phyloP scores from a whole-genome alignment of 257 asterid genomes.

The Solanum sparsipilum region DNA sequence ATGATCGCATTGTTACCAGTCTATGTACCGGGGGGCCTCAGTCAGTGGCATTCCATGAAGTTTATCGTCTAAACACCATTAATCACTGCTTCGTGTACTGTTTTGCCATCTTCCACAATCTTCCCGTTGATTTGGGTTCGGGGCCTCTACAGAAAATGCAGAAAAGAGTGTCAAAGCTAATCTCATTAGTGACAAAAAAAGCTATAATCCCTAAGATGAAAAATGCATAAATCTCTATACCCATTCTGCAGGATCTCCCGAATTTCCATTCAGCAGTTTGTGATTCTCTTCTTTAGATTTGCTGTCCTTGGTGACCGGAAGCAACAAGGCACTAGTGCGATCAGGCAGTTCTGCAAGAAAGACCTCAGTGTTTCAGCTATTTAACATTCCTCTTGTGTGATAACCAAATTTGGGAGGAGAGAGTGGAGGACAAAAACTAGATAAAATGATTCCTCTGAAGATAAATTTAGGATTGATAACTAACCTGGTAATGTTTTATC shows the following conservation, averaged over 20 bases:
- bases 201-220: not conserved
- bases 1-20: not conserved
- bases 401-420: not conserved
- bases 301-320: slow-evolving; percentile 67
- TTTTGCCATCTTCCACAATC: slow-evolving; percentile 69
- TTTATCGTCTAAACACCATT: slow-evolving; percentile 34
- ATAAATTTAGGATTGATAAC: not conserved
- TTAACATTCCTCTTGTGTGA: not conserved
- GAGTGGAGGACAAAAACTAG: not conserved
- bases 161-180: not conserved
- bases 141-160: slow-evolving; percentile 45
- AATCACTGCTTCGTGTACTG: slow-evolving; percentile 65
- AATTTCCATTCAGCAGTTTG: slow-evolving; percentile 68
- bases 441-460: not conserved
- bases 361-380: not conserved
- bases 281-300: slow-evolving; percentile 67
- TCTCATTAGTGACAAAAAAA: not conserved
- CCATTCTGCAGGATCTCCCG: slow-evolving; percentile 70
- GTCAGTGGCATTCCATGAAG: not conserved
- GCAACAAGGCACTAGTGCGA: slow-evolving; percentile 55
- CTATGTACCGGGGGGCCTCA: not conserved
- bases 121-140: slow-evolving; percentile 91
- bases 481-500: slow-evolving; percentile 84
- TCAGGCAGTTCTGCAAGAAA: slow-evolving; percentile 67
- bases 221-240: slow-evolving; percentile 20